A percentile compares a stretch with the other conserved stretches of the same genome.
Evolutionary conservation across 2,329 filamentous ascomycete species (phyloP).

Genomic region (Colletotrichum neosansevieriae): DNA sequence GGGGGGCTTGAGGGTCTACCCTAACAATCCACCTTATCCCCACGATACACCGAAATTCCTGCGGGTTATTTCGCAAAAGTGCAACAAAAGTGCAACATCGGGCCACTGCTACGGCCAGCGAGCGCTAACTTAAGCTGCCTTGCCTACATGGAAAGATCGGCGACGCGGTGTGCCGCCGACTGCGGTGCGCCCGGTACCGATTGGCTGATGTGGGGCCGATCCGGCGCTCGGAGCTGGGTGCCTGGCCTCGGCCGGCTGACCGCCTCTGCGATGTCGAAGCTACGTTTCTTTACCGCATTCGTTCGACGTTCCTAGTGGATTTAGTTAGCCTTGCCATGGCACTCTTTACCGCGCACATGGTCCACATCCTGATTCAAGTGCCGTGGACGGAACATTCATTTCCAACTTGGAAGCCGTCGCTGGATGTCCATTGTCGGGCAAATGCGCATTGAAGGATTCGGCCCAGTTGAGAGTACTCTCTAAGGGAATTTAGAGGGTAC

Average conservation of each 20-base stretch:
- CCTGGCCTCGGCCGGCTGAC: constrained; percentile 15
- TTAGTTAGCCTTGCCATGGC: background rate
- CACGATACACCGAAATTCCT: background rate
- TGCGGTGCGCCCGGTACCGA: background rate
- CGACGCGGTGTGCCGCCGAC: background rate
- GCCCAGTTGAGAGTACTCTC: too few species aligned
- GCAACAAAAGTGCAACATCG: background rate
- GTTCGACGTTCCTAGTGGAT: too few species aligned
- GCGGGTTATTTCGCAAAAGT: background rate
- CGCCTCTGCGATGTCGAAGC: constrained; percentile 16
- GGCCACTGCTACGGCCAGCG: background rate
- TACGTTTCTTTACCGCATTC: background rate
- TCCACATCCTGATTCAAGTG: background rate
- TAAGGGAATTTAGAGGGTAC: too few species aligned
- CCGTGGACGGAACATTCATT: background rate
- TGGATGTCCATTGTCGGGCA: too few species aligned
- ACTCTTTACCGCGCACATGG: background rate
- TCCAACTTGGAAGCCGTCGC: too few species aligned
- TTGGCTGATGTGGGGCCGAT: constrained; percentile 25
- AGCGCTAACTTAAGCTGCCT: background rate
- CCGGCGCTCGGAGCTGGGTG: constrained; percentile 7
- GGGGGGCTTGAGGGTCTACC: constrained; percentile 10
- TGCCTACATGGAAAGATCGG: background rate
- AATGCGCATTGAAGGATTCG: too few species aligned
- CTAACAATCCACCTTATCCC: background rate